These are phyloP conservation scores for Podaxis carcinomalis DNA, from an alignment of 768 basidiomycete species.

Conservation along the genomic window DNA sequence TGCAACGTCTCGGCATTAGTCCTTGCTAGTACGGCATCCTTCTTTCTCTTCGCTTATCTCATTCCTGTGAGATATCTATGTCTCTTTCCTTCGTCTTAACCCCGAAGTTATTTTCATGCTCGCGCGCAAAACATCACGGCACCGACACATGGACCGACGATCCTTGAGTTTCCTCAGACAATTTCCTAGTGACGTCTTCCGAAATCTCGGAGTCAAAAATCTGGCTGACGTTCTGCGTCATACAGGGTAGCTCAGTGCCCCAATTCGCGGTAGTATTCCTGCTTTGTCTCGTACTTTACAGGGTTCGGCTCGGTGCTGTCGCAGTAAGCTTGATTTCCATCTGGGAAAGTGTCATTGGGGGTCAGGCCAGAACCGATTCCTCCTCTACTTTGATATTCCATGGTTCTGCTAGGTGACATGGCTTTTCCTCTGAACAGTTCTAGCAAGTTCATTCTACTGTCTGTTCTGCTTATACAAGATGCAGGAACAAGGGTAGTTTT, in stretches of 20 bases:
- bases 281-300: slow-evolving; percentile 31
- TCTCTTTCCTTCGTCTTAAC: not conserved
- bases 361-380: slow-evolving; percentile 38
- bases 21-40: slow-evolving; percentile 38
- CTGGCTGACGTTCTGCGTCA: slow-evolving; percentile 36
- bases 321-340: slow-evolving; percentile 27
- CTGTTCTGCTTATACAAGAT: too few relatives aligned
- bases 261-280: slow-evolving; percentile 42
- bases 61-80: slow-evolving; percentile 34
- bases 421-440: not conserved
- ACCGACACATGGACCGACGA: not conserved
- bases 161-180: slow-evolving; percentile 24
- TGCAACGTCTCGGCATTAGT: slow-evolving; percentile 33
- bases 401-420: slow-evolving; percentile 42
- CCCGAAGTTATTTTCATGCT: not conserved
- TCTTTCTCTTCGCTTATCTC: slow-evolving; percentile 36
- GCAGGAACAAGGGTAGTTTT: too few relatives aligned
- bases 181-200: slow-evolving; percentile 41
- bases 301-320: slow-evolving; percentile 37
- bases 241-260: slow-evolving; percentile 32
- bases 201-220: slow-evolving; percentile 37
- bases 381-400: slow-evolving; percentile 46
- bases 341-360: not conserved
- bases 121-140: not conserved
- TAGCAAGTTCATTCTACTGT: not conserved